These are phyloP conservation scores for Botrytis sinoallii DNA, from an alignment of 2,329 filamentous ascomycete species.

Conservation along the genomic window DNA sequence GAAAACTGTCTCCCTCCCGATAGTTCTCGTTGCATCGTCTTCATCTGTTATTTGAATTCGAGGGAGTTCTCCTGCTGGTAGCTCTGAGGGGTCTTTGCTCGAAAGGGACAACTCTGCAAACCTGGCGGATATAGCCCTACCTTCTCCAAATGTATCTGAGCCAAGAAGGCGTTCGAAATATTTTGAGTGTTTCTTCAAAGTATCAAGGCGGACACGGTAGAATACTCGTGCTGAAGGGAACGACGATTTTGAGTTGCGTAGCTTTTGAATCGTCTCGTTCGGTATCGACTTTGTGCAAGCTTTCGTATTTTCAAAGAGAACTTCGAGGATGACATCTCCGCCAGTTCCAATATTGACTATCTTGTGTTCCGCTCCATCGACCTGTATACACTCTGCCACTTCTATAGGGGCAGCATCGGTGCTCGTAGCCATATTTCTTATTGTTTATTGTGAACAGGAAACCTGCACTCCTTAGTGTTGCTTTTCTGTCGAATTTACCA, in stretches of 20 bases:
- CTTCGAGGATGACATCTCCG: slow-evolving; percentile 65
- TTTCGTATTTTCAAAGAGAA: slow-evolving; percentile 60
- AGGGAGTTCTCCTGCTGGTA: slow-evolving; percentile 54
- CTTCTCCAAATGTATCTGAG: slow-evolving; percentile 60
- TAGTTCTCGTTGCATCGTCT: slow-evolving; percentile 61
- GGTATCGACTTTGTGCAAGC: slow-evolving; percentile 48
- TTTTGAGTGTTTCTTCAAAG: slow-evolving; percentile 58
- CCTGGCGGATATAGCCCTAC: slow-evolving; percentile 50
- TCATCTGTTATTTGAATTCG: slow-evolving; percentile 63
- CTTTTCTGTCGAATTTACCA: background rate
- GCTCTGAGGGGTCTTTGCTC: slow-evolving; percentile 48
- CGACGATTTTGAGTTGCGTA: slow-evolving; percentile 28
- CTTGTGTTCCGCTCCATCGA: slow-evolving; percentile 29
- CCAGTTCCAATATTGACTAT: slow-evolving; percentile 51
- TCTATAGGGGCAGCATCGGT: background rate
- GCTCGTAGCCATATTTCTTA: background rate
- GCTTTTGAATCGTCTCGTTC: slow-evolving; percentile 48
- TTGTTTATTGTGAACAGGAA: no score
- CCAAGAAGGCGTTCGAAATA: slow-evolving; percentile 69
- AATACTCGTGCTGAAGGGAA: slow-evolving; percentile 32
- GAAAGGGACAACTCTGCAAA: slow-evolving; percentile 48
- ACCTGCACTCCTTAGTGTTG: background rate
- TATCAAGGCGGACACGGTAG: slow-evolving; percentile 59
- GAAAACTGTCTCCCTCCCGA: slow-evolving; percentile 59
- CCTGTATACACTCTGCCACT: slow-evolving; percentile 19